These are phyloP conservation scores for Stygiomarasmius scandens DNA, from an alignment of 1,284 basidiomycete species.

Conservation along the genomic window DNA sequence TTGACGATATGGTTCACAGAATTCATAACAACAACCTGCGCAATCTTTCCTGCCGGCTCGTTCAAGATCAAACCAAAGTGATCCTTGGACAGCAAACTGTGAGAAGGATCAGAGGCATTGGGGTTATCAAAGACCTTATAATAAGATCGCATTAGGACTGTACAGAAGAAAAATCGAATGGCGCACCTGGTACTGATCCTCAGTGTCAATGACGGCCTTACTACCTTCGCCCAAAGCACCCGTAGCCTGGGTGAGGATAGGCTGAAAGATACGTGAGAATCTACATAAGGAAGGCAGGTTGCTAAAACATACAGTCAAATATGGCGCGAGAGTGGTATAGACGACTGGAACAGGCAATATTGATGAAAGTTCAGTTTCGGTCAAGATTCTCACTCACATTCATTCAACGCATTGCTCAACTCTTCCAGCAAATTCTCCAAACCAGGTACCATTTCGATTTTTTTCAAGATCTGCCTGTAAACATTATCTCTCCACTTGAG, in stretches of 20 bases:
- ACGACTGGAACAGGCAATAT: slow-evolving; percentile 45
- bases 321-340: slow-evolving; percentile 74
- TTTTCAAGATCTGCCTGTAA: slow-evolving; percentile 48
- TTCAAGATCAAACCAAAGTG: slow-evolving; percentile 68
- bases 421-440: slow-evolving; percentile 72
- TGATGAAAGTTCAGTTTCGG: background rate
- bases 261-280: slow-evolving; percentile 37
- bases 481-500: slow-evolving; percentile 75
- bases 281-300: background rate
- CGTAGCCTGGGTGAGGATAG: slow-evolving; percentile 61
- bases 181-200: slow-evolving; percentile 66
- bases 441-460: slow-evolving; percentile 70
- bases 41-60: slow-evolving; percentile 75
- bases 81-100: slow-evolving; percentile 70
- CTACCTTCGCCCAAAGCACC: slow-evolving; percentile 62
- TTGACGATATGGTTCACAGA: slow-evolving; percentile 65
- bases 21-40: slow-evolving; percentile 66
- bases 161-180: background rate
- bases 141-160: slow-evolving; percentile 14
- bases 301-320: slow-evolving; percentile 45
- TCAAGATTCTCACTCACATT: slow-evolving; percentile 46
- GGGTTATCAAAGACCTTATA: slow-evolving; percentile 68
- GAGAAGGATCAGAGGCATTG: slow-evolving; percentile 75
- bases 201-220: slow-evolving; percentile 70
- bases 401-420: slow-evolving; percentile 64